Base-by-base conservation (phyloP, 2,329 filamentous ascomycete genomes). In the Colletotrichum lentis region DNA sequence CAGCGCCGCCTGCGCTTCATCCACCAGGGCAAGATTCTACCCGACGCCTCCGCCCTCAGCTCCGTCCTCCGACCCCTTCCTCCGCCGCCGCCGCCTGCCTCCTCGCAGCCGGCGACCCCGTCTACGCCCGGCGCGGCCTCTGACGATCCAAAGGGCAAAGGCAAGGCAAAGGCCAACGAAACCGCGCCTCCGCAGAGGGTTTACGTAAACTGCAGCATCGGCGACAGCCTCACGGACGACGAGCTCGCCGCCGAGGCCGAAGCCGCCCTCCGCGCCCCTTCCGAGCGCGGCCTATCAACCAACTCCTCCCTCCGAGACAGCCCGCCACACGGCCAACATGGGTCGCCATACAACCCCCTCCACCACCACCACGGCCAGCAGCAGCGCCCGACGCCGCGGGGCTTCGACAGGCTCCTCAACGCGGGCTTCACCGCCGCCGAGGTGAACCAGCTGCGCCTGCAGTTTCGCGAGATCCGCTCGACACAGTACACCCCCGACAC, bases 201-300 rank as follows among this genome's bases (percentile, higher is more conserved):
- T 74, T 97, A 97, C 78, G 90, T 98, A 69, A 96, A 97, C 82
- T 98, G 95, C 84, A 95, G 93, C 71, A 92, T 98, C 67, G 94
- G 94, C 62, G 89, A 92, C 77, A 83, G 86, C 31, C 85, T 98
- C 14, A 86, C 90, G 0, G 76, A 86, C 14, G 76, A 83, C 0
- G 93, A 97, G 66, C 86, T 98, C 24, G 85, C 84, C 1, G 84
- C 83, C 16, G 94, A 97, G 81, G 85, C 86, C 39, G 77, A 79
- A 72, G 80, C 80, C 12, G 78, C 83, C 18, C 74, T 72, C 16
- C 78, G 75, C 12, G 72, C 68, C 20, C 61, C 62, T 5, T 43
- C 62, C n/a, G 57, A 64, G 35, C 44, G 37, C 18, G 18, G 16
- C 10, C 65, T 76, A 39, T 22, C 67, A 54, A 60, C 35, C 47